Base-by-base conservation (phyloP, 192 early-diverging fungal species). In the Linnemannia exigua region DNA sequence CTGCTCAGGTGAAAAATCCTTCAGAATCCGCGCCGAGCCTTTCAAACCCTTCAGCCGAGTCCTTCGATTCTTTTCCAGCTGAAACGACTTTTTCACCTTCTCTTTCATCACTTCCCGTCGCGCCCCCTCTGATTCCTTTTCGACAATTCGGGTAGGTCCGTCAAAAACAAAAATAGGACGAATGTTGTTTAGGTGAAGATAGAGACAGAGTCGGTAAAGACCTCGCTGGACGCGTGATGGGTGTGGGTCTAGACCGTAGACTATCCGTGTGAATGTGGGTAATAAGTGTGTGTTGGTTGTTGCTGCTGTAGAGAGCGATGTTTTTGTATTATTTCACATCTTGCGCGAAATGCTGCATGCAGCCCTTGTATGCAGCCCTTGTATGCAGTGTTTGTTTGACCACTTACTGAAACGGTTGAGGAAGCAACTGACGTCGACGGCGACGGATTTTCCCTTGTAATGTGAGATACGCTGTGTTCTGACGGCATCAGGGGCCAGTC, bases 161-260 rank as follows among this genome's bases (percentile, higher is more conserved):
- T 96, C 95, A 89, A 96, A 96, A 2, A 96, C 88, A 87, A 95
- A 93, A 33, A 96, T 84, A 0, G 94, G 94, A 22, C 87, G 92
- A 75, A 94, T 92, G 20, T 86, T 88, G 58, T 92, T 46, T 20
- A 88, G 44, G 20, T 88, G 83, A 61, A 92, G 86, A 70, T 89
- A 90, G 14, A 67, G 48, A 11, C 89, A 89, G 52, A 96, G 72
- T n/a, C 81, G 71, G 70, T 92, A 91, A 48, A 96, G 92, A 16
- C 94, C 93, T 19, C 87, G 80, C 22, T 94, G 80, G 72, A 94
- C 93, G 19, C 91, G 88, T 38, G 88, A 58, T 1, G 87, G 82
- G 61, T 89, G 87, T 28, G 87, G 76, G 37, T 79, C 72, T 11
- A 88, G 71, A 47, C 87, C 87, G 52, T 91, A 88, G 15, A 90